A percentile compares a stretch with the other conserved stretches of the same genome.
These are phyloP conservation scores for Ascochyta koolunga DNA, from an alignment of 2,329 filamentous ascomycete genomes.

Conservation along the genomic window DNA sequence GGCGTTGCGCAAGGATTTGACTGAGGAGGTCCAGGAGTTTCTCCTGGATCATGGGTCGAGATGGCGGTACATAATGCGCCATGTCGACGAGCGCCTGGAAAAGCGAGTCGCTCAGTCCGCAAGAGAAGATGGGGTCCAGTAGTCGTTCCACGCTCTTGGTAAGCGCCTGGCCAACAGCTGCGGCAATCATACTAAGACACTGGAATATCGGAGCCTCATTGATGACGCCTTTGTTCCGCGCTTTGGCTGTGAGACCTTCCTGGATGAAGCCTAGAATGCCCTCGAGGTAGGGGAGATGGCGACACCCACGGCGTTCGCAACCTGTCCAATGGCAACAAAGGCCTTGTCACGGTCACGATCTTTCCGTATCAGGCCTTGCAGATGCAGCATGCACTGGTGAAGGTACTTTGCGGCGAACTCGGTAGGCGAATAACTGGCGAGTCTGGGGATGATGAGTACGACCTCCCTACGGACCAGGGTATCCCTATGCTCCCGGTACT, in stretches of 20 bases:
- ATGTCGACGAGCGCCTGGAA: slow-evolving; percentile 97
- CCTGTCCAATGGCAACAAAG: slow-evolving; percentile 93
- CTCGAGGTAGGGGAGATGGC: slow-evolving; percentile 95
- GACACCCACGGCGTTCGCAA: slow-evolving; percentile 94
- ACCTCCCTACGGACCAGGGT: slow-evolving; percentile 86
- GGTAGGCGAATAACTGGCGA: slow-evolving; percentile 89
- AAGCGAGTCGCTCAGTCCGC: slow-evolving; percentile 89
- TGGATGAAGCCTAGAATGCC: slow-evolving; percentile 92
- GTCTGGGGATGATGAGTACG: slow-evolving; percentile 86
- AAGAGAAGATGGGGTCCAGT: slow-evolving; percentile 95
- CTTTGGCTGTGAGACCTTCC: slow-evolving; percentile 84
- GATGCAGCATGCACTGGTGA: slow-evolving; percentile 95
- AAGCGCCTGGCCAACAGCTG: slow-evolving; percentile 92
- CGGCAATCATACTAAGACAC: slow-evolving; percentile 94
- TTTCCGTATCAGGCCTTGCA: slow-evolving; percentile 91
- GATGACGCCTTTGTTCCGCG: slow-evolving; percentile 62
- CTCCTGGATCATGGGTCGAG: slow-evolving; percentile 91
- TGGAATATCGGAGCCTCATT: slow-evolving; percentile 85
- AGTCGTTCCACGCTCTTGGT: slow-evolving; percentile 98
- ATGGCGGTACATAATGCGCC: slow-evolving; percentile 97
- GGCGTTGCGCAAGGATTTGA: slow-evolving; percentile 87
- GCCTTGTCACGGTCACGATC: slow-evolving; percentile 90
- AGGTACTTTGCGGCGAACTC: slow-evolving; percentile 89
- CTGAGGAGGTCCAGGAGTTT: slow-evolving; percentile 93
- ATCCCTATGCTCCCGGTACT: slow-evolving; percentile 92